Evolutionary conservation across 495 filamentous ascomycete species (phyloP).

Genomic region (Aspergillus kassunensis): DNA sequence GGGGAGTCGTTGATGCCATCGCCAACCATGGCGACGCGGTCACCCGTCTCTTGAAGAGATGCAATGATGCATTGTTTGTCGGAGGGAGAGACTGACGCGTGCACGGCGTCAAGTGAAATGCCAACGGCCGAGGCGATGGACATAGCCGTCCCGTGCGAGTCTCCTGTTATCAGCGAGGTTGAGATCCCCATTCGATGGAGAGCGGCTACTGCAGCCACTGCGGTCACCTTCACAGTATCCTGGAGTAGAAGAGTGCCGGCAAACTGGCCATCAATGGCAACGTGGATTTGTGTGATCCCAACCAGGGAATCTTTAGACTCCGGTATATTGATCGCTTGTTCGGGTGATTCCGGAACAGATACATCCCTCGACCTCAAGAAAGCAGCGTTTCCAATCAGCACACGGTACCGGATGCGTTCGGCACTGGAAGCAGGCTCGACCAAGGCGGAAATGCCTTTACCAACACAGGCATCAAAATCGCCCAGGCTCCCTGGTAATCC

Average conservation of each 20-base stretch:
- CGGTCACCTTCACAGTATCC: constrained; percentile 86
- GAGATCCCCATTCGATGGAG: constrained; percentile 79
- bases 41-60: constrained; percentile 64
- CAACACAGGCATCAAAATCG: constrained; percentile 79
- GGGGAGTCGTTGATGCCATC: constrained; percentile 99
- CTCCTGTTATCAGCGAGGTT: constrained; percentile 89
- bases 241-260: constrained; percentile 77
- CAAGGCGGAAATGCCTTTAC: constrained; percentile 76
- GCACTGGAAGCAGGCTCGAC: constrained; percentile 70
- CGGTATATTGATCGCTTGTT: constrained; percentile 26
- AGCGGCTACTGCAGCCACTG: constrained; percentile 77
- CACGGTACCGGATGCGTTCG: constrained; percentile 65
- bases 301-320: constrained; percentile 25
- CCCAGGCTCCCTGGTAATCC: constrained; percentile 76
- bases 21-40: constrained; percentile 92
- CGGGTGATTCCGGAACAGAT: constrained; percentile 59
- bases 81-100: constrained; percentile 78
- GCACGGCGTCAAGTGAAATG: constrained; percentile 68
- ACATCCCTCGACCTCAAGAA: constrained; percentile 70
- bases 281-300: constrained; percentile 85
- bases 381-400: constrained; percentile 76
- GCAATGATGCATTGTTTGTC: constrained; percentile 85
- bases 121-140: constrained; percentile 80
- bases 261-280: constrained; percentile 78
- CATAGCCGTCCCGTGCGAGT: constrained; percentile 75